Evolutionary conservation across 2,329 filamentous ascomycete genomes (phyloP).

Genomic region (Neocucurbitaria cava): DNA sequence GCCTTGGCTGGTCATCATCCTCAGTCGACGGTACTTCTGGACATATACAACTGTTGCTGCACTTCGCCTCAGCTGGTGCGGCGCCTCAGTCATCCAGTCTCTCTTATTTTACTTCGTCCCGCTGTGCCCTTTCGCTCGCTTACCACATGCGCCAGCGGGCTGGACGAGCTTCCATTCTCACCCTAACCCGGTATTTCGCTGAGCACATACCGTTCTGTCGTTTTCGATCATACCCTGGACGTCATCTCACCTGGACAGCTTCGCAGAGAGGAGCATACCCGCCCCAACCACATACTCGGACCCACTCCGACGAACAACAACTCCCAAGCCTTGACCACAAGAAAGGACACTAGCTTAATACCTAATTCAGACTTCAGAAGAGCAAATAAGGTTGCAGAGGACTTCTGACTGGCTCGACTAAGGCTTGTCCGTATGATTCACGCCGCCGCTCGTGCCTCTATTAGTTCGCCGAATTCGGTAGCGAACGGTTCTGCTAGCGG

Average conservation of each 20-base stretch:
- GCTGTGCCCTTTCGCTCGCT: slow-evolving; percentile 16
- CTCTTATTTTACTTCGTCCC: slow-evolving; percentile 4
- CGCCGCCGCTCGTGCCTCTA: slow-evolving; percentile 31
- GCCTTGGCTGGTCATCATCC: slow-evolving; percentile 24
- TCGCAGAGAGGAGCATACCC: background rate
- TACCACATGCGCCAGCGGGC: slow-evolving; percentile 31
- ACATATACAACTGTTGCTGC: slow-evolving; percentile 33
- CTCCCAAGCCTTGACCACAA: slow-evolving; percentile 3
- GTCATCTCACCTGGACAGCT: slow-evolving; percentile 13
- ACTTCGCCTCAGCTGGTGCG: slow-evolving; percentile 22
- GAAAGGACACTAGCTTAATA: slow-evolving; percentile 7
- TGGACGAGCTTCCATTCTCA: slow-evolving; percentile 25
- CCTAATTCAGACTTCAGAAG: slow-evolving; percentile 9
- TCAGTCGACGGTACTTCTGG: slow-evolving; percentile 17
- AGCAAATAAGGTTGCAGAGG: slow-evolving; percentile 10
- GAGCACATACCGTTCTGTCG: slow-evolving; percentile 33
- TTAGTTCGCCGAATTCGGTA: slow-evolving; percentile 35
- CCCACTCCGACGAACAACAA: slow-evolving; percentile 3
- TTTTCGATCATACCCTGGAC: slow-evolving; percentile 27
- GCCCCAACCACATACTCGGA: slow-evolving; percentile 5
- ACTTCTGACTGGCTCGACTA: slow-evolving; percentile 28
- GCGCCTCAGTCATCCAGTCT: slow-evolving; percentile 11
- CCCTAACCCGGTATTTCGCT: slow-evolving; percentile 26
- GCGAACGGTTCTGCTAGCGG: slow-evolving; percentile 31
- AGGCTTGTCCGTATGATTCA: slow-evolving; percentile 25